These are phyloP conservation scores for Ceratocystis diversiconidia DNA, from an alignment of 2,329 filamentous ascomycete genomes.

Conservation along the genomic window DNA sequence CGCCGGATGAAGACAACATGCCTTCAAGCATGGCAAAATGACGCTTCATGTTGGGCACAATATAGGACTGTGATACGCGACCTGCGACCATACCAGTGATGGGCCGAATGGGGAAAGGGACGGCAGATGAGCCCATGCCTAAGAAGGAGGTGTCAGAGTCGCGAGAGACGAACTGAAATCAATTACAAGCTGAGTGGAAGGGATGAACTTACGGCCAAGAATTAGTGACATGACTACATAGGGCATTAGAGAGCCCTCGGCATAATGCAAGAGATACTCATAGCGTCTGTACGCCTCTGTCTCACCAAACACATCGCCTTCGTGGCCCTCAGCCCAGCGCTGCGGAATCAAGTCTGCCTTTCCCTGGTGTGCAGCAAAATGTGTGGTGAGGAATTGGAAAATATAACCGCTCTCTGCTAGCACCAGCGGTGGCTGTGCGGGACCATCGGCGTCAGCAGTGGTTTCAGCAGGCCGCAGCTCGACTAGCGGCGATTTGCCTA, in stretches of 20 bases:
- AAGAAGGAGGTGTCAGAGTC: not conserved
- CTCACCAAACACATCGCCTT: slow-evolving; percentile 44
- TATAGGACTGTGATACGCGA: slow-evolving; percentile 27
- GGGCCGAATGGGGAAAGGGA: slow-evolving; percentile 41
- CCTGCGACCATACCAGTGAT: slow-evolving; percentile 35
- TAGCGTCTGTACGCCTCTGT: slow-evolving; percentile 46
- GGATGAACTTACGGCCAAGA: slow-evolving; percentile 31
- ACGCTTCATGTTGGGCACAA: slow-evolving; percentile 35
- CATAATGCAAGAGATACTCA: slow-evolving; percentile 65
- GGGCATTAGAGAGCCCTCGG: slow-evolving; percentile 71
- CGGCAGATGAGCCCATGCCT: slow-evolving; percentile 32
- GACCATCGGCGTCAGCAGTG: not conserved
- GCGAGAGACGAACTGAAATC: not conserved
- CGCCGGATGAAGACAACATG: slow-evolving; percentile 33
- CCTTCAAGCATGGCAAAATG: slow-evolving; percentile 38
- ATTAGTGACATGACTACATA: slow-evolving; percentile 51
- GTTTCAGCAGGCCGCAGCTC: slow-evolving; percentile 35
- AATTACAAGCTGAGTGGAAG: not conserved
- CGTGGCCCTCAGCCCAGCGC: slow-evolving; percentile 43
- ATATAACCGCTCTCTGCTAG: slow-evolving; percentile 75
- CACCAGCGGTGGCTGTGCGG: slow-evolving; percentile 34
- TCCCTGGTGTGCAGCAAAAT: slow-evolving; percentile 28
- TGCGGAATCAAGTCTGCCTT: slow-evolving; percentile 34
- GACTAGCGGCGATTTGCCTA: slow-evolving; percentile 77
- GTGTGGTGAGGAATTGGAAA: slow-evolving; percentile 65